These are phyloP conservation scores for Mortierella hygrophila DNA, from an alignment of 192 early-diverging fungal genomes.

Conservation along the genomic window DNA sequence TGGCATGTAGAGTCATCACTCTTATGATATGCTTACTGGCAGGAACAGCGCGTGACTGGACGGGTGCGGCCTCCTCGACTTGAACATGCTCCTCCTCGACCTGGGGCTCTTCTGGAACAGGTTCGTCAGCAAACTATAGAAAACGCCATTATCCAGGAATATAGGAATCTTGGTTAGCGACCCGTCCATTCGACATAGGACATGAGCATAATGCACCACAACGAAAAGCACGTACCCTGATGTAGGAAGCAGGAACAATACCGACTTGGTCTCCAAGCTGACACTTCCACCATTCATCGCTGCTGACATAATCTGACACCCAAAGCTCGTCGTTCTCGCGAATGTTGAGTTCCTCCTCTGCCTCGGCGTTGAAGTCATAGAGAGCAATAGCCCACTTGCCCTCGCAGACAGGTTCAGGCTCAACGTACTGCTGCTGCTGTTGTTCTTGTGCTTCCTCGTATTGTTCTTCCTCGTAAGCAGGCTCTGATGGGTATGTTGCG, in stretches of 20 bases:
- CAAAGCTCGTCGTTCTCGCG: conserved; percentile 85
- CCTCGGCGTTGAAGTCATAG: conserved; percentile 87
- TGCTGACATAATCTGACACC: conserved; percentile 85
- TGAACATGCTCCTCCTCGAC: conserved; percentile 15
- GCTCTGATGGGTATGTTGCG: conserved; percentile 34
- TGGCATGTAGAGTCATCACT: background rate
- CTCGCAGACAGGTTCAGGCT: conserved; percentile 48
- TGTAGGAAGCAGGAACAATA: conserved; percentile 88
- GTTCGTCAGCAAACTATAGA: conserved; percentile 38
- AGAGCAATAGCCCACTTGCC: conserved; percentile 61
- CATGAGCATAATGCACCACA: background rate
- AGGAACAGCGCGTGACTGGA: conserved; percentile 35
- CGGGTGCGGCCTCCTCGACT: conserved; percentile 23
- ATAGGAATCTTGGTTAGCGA: background rate
- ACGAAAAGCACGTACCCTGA: conserved; percentile 62
- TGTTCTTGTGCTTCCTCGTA: conserved; percentile 48
- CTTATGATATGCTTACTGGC: conserved; percentile 25
- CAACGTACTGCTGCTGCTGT: conserved; percentile 35
- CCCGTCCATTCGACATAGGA: background rate
- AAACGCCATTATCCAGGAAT: conserved; percentile 14
- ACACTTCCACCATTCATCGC: conserved; percentile 91
- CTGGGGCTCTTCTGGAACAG: conserved; percentile 19
- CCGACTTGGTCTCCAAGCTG: conserved; percentile 77
- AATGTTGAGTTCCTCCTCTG: conserved; percentile 91
- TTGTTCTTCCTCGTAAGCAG: conserved; percentile 25